These are phyloP conservation scores for Talaromyces sp. DNA, from an alignment of 2,329 filamentous ascomycete genomes.

Conservation along the genomic window DNA sequence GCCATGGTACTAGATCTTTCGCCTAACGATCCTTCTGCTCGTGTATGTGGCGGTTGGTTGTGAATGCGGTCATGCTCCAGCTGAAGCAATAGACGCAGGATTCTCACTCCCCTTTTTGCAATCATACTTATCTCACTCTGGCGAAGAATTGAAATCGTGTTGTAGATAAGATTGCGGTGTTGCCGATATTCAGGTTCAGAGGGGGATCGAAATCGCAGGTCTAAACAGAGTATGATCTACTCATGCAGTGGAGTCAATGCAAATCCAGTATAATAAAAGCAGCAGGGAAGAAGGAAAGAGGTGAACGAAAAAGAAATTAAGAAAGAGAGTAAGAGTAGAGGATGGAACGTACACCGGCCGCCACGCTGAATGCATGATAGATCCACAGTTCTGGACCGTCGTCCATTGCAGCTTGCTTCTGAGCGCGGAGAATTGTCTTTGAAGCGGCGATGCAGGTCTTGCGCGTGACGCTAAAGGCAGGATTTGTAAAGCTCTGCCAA, in stretches of 20 bases:
- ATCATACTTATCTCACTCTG: slow-evolving; percentile 26
- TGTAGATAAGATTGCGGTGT: slow-evolving; percentile 22
- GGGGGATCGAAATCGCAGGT: slow-evolving; percentile 32
- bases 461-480: slow-evolving; percentile 42
- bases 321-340: not conserved
- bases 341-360: slow-evolving; percentile 28
- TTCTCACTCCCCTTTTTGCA: slow-evolving; percentile 23
- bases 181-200: slow-evolving; percentile 21
- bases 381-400: slow-evolving; percentile 45
- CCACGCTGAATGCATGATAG: slow-evolving; percentile 41
- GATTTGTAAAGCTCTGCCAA: slow-evolving; percentile 41
- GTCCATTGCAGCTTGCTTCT: slow-evolving; percentile 31
- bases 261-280: not conserved
- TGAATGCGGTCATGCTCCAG: not conserved
- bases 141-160: slow-evolving; percentile 22
- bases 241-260: not conserved
- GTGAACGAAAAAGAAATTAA: not conserved
- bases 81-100: not conserved
- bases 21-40: not conserved
- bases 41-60: not conserved
- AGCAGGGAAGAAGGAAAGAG: not conserved
- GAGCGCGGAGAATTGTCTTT: slow-evolving; percentile 40
- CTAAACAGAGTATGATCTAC: slow-evolving; percentile 37
- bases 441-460: slow-evolving; percentile 42
- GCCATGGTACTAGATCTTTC: not conserved